Percentiles rank a stretch among this genome's conserved stretches.
phyloP scores from a whole-genome alignment of 352 stramenopile species.

The Phytophthora meadii region DNA sequence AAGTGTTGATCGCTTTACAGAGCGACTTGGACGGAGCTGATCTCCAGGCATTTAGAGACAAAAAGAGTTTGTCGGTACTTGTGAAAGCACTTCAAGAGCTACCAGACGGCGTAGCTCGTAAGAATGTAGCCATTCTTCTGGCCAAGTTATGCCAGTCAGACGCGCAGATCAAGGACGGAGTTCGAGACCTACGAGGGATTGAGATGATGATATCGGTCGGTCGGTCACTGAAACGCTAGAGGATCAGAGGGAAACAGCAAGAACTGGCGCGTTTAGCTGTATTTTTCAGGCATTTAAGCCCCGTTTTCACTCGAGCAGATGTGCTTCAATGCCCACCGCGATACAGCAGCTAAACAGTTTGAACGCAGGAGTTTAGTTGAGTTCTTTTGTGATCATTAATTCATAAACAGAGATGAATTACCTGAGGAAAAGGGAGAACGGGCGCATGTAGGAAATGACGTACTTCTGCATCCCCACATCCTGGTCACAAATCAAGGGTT shows the following conservation, averaged over 20 bases:
- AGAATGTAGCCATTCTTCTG: constrained; percentile 83
- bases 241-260: too few species aligned
- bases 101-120: constrained; percentile 60
- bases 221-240: constrained; percentile 42
- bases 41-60: constrained; percentile 30
- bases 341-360: constrained; percentile 63
- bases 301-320: constrained; percentile 55
- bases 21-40: constrained; percentile 22
- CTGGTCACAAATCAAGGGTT: constrained; percentile 27
- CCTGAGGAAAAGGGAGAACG: constrained; percentile 85
- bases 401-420: constrained; percentile 23
- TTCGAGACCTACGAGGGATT: constrained; percentile 72
- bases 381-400: not conserved
- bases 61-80: constrained; percentile 39
- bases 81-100: constrained; percentile 55
- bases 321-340: constrained; percentile 67
- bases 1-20: constrained; percentile 68
- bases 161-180: constrained; percentile 48
- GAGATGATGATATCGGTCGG: constrained; percentile 84
- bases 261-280: constrained; percentile 12
- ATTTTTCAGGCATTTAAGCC: constrained; percentile 8
- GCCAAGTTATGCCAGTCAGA: constrained; percentile 72
- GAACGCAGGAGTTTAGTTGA: constrained; percentile 1
- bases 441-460: constrained; percentile 77
- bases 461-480: constrained; percentile 76